Base-by-base conservation (phyloP, 176 grass and related monocot genomes). In the Poa annua region DNA sequence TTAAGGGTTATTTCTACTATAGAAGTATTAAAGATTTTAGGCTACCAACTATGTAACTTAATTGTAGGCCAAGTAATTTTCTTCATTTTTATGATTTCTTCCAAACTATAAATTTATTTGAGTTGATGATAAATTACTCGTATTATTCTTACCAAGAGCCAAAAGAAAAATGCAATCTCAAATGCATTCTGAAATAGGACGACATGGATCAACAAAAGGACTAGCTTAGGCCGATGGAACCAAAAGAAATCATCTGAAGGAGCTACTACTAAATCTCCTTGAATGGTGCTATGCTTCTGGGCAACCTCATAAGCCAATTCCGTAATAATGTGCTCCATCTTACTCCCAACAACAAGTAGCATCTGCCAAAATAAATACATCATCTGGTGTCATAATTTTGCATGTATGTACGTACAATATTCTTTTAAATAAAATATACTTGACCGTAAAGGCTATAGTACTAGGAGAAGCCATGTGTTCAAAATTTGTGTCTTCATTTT, bases 141-240 rank as follows among this genome's bases (percentile, higher is more conserved):
- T 33, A 10, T 63, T 71, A 3, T 71, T 71, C 88, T 90, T 84
- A 93, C 96, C 89, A 88, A 25, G 17, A 95, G 62, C 90, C 92
- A 98, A 66, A 98, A 93, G 89, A 93, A 95, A 17, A 86, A 78
- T 75, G 96, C 89, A 75, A 98, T 85, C 82, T 98, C 90, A 72
- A 95, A 97, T 49, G 90, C 90, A 54, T 97, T 97, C 64, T 95
- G 85, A 68, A 98, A 95, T 24, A 93, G 84, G 56, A 95, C 75
- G 22, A 98, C 71, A n/a, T 98, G 96, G 49, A 98, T 91, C 88
- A 98, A 72, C 38, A 90, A 29, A 34, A 95, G 85, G 19, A 98
- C 85, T 10, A 98, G 74, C 72, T 93, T 90, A 19, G 92, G 96
- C 0, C 11, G 44, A 16, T 70, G 66, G 42, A 95, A 98, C 96